A percentile compares a stretch with the other conserved stretches of the same genome.
Evolutionary conservation across 2,329 filamentous ascomycete genomes (phyloP).

Genomic region (Colletotrichum neosansevieriae): DNA sequence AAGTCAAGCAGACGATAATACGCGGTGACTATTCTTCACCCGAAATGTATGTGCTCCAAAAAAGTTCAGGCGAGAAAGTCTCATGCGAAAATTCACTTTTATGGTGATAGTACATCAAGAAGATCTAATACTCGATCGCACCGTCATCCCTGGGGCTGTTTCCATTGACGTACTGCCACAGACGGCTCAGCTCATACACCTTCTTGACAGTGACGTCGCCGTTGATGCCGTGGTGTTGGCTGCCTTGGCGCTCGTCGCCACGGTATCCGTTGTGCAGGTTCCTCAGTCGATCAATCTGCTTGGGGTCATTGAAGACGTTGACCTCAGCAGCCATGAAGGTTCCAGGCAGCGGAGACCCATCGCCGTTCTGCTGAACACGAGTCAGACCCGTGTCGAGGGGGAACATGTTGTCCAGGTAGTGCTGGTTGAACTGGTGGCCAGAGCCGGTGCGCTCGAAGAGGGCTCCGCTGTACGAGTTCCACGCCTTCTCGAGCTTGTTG

Average conservation of each 20-base stretch:
- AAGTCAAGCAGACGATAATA: no score
- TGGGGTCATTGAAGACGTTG: slow-evolving; percentile 30
- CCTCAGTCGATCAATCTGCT: slow-evolving; percentile 13
- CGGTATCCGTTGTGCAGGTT: slow-evolving; percentile 10
- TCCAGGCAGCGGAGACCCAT: slow-evolving; percentile 10
- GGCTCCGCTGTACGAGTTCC: slow-evolving; percentile 71
- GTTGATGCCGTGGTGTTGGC: slow-evolving; percentile 7
- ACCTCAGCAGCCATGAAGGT: slow-evolving; percentile 30
- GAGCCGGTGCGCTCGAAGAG: slow-evolving; percentile 69
- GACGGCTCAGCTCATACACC: slow-evolving; percentile 34
- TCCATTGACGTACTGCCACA: slow-evolving; percentile 34
- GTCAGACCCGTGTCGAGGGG: slow-evolving; percentile 46
- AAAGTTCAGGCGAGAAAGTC: no score
- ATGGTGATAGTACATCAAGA: neutral
- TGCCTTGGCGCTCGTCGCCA: neutral
- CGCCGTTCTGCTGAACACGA: slow-evolving; percentile 27
- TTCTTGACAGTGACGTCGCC: slow-evolving; percentile 13
- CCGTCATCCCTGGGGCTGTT: slow-evolving; percentile 1
- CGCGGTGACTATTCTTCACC: no score
- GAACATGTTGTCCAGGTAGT: slow-evolving; percentile 73
- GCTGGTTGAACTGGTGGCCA: slow-evolving; percentile 71
- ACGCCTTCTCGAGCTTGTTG: slow-evolving; percentile 40
- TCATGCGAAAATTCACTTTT: no score
- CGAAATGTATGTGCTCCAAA: no score
- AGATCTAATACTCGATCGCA: neutral